Percentiles rank a stretch among this genome's conserved stretches.
Conservation (phyloP, 805 yeast genomes). For the Starmerella roubikii region DNA sequence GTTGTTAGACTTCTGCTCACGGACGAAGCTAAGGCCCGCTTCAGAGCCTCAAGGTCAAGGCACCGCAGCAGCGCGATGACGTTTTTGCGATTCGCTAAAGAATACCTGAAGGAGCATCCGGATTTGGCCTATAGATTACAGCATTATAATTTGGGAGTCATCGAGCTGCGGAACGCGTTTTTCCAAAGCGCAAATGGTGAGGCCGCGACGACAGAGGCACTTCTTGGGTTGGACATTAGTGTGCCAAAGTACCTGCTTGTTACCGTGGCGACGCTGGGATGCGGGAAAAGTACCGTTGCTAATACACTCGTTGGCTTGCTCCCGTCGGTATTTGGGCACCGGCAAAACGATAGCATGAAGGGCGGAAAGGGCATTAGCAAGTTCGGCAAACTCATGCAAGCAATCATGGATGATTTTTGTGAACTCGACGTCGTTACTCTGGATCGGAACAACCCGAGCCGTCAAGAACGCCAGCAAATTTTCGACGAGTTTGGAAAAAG, state of each 20-base stretch:
- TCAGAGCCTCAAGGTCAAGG: conserved; percentile 24
- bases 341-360: conserved; percentile 66
- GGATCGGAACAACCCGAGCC: conserved; percentile 74
- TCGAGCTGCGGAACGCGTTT: conserved; percentile 55
- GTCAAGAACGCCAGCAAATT: conserved; percentile 53
- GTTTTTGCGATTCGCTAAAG: conserved; percentile 55
- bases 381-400: conserved; percentile 15
- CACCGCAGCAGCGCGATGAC: conserved; percentile 50
- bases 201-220: conserved; percentile 38
- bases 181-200: conserved; percentile 23
- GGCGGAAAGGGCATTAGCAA: conserved; percentile 23
- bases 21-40: conserved; percentile 20
- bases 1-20: conserved; percentile 34
- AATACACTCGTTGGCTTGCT: conserved; percentile 42
- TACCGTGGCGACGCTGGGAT: conserved; percentile 83
- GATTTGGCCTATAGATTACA: conserved; percentile 34
- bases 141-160: conserved; percentile 51
- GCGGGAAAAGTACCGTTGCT: conserved; percentile 84
- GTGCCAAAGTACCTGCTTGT: conserved; percentile 45
- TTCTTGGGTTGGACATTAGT: conserved; percentile 33
- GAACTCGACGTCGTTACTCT: conserved; percentile 41
- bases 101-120: conserved; percentile 39
- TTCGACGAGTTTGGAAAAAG: conserved; percentile 39
- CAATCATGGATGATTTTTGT: conserved; percentile 25
- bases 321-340: conserved; percentile 46